Conservation (phyloP, 371 early-diverging fungal species). For the Circinella minor region DNA sequence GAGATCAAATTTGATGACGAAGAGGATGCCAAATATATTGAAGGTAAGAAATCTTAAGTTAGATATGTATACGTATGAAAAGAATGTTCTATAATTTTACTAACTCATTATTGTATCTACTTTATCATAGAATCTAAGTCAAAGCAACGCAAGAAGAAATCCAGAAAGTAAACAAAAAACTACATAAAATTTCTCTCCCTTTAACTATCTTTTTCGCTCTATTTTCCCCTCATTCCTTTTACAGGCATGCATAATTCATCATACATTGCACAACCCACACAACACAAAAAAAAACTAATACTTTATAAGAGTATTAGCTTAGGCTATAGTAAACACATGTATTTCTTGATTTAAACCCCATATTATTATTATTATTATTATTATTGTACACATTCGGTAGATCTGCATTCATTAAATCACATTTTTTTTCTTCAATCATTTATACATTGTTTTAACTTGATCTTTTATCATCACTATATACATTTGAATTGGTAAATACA, state of each 20-base stretch:
- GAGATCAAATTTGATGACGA: constrained; percentile 66
- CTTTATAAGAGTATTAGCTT: not conserved
- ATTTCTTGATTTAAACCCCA: constrained; percentile 2
- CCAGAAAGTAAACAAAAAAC: constrained; percentile 10
- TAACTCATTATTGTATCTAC: not conserved
- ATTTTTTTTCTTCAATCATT: not conserved
- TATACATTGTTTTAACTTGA: too few species aligned
- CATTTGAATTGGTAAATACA: too few species aligned
- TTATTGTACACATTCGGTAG: constrained; percentile 2
- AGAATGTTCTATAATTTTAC: not conserved
- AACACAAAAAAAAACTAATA: constrained; percentile 7
- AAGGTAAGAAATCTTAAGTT: constrained; percentile 35
- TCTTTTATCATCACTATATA: too few species aligned
- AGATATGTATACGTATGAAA: too few species aligned
- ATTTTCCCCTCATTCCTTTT: not conserved
- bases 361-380: not conserved
- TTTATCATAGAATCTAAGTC: constrained; percentile 29
- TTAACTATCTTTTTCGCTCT: not conserved
- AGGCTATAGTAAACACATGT: not conserved
- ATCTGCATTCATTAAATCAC: not conserved
- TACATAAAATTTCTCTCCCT: not conserved
- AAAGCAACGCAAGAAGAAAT: constrained; percentile 32
- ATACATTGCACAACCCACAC: too few species aligned
- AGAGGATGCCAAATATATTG: constrained; percentile 70
- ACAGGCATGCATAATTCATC: not conserved